Conservation (phyloP, 192 early-diverging fungal genomes). For the Bifiguratus adelaidae region DNA sequence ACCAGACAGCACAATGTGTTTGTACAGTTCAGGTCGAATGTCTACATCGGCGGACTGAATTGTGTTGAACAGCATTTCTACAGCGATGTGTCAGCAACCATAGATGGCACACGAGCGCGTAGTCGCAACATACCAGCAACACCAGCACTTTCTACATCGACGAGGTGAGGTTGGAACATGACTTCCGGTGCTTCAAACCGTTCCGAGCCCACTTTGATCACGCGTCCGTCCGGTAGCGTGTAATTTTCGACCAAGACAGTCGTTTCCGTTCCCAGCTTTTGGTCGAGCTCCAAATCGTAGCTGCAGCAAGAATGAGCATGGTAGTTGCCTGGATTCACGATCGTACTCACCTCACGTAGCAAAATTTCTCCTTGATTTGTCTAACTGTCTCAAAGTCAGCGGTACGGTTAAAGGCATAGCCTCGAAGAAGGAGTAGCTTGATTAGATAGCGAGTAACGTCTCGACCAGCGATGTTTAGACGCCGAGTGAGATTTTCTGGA, state of each 20-base stretch:
- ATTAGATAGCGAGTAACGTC: constrained; percentile 95
- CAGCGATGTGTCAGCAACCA: neutral
- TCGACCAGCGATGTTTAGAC: constrained; percentile 93
- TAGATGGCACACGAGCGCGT: neutral
- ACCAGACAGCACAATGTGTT: constrained; percentile 95
- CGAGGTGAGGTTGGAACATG: constrained; percentile 95
- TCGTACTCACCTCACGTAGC: constrained; percentile 80
- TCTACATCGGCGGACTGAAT: constrained; percentile 90
- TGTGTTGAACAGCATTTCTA: constrained; percentile 87
- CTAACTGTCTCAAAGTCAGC: constrained; percentile 98
- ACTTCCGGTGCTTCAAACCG: constrained; percentile 98
- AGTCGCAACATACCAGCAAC: constrained; percentile 61
- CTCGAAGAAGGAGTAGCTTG: constrained; percentile 86
- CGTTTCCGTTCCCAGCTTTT: constrained; percentile 92
- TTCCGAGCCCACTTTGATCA: constrained; percentile 98
- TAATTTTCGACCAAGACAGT: constrained; percentile 95
- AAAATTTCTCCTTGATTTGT: constrained; percentile 96
- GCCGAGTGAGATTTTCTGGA: constrained; percentile 76
- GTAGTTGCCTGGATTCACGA: neutral
- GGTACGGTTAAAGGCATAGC: constrained; percentile 95
- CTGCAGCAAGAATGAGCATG: constrained; percentile 38
- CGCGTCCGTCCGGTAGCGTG: constrained; percentile 92
- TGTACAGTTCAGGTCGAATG: constrained; percentile 90
- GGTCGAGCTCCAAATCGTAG: constrained; percentile 90
- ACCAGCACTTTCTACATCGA: constrained; percentile 89